Evolutionary conservation across 1,284 basidiomycete genomes (phyloP).

Genomic region (Cutaneotrichosporon mucoides): DNA sequence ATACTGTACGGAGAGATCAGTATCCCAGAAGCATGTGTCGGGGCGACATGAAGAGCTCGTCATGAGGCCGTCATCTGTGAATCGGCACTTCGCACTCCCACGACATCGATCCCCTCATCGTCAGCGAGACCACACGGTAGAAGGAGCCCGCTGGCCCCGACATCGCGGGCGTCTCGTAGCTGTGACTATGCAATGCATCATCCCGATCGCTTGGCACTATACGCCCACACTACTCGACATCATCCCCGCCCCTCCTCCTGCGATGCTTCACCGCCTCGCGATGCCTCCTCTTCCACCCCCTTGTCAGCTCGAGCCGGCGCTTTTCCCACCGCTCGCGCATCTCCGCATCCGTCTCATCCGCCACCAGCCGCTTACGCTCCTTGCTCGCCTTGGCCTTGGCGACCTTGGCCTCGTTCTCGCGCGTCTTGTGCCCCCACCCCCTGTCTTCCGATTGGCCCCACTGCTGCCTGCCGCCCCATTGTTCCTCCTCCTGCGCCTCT

Average conservation of each 20-base stretch:
- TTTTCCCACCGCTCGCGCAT: conserved; percentile 69
- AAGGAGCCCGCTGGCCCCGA: too few relatives aligned
- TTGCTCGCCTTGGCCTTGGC: neutral
- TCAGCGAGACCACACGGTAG: too few relatives aligned
- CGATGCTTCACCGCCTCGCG: conserved; percentile 70
- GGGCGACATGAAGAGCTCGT: too few relatives aligned
- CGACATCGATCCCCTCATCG: too few relatives aligned
- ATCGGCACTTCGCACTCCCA: too few relatives aligned
- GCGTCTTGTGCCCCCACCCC: neutral
- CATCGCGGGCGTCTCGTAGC: too few relatives aligned
- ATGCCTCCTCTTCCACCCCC: conserved; percentile 71
- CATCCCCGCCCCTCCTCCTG: conserved; percentile 57
- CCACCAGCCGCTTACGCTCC: conserved; percentile 24
- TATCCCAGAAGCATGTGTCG: too few relatives aligned
- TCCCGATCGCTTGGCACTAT: too few relatives aligned
- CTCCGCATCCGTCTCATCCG: conserved; percentile 45
- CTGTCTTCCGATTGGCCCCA: neutral
- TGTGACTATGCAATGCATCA: too few relatives aligned
- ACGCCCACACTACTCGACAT: conserved; percentile 12
- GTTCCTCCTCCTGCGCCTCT: neutral
- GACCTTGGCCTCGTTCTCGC: neutral
- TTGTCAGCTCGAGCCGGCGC: conserved; percentile 64
- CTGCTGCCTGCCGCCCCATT: neutral
- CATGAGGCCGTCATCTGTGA: too few relatives aligned
- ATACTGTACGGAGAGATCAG: too few relatives aligned